Base-by-base conservation (phyloP, 2,329 filamentous ascomycete species). In the Hymenoscyphus fructigenus region DNA sequence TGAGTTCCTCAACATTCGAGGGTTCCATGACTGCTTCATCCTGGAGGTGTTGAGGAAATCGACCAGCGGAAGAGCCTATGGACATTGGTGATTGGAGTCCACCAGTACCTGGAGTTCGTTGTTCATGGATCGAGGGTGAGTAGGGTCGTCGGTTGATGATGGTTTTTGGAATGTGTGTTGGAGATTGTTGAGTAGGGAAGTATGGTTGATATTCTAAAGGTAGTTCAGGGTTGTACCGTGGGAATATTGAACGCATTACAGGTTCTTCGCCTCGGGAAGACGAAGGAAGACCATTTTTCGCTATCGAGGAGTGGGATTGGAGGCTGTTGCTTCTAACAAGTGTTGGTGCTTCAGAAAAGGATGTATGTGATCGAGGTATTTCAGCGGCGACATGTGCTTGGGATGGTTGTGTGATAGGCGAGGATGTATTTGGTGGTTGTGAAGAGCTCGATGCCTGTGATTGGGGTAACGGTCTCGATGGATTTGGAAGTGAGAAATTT, bases 171-270 rank as follows among this genome's bases (percentile, higher is more conserved):
- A 92, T 85, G 36, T 85, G 82, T 1, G 84, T 84, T 14, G 89
- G 88, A 66, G 84, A 87, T 62, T 83, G 78, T 73, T 89, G 86
- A 0, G 85, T 88, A 2, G 90, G 89, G 59, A 84, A 89, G 77
- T 93, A 93, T 57, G 85, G 78, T 73, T 93, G 91, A 64, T 87
- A 85, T 63, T 86, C 82, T 2, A 92, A 82, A 5, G 89, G 81
- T 28, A 91, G 74, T 1, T 83, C 83, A 2, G 87, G 88, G 72
- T 93, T 88, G 74, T 92, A 93, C 34, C 84, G 83, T 7, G 91
- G 91, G 71, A 93, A 93, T 71, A 93, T 92, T 28, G 90, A 93
- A 36, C 85, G 84, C 71, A 91, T 82, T 0, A 83, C 79, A 5
- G 78, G 76, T 66, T 78, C 78, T 65, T 65, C 68, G 5, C 60